phyloP scores from a whole-genome alignment of 495 filamentous ascomycete species.

The Aspergillus taichungensis region DNA sequence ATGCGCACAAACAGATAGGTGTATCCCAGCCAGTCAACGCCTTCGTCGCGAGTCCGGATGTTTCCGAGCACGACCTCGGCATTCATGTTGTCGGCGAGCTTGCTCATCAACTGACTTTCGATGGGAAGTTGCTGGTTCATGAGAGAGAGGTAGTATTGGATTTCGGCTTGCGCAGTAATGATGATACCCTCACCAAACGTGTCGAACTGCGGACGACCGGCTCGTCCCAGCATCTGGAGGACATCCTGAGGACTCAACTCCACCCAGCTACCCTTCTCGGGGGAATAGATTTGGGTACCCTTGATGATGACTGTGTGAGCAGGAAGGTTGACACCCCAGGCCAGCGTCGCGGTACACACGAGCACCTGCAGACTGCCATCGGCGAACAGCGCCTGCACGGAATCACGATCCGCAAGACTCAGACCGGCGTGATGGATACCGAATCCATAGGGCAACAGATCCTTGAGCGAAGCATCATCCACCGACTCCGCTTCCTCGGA shows the following conservation, averaged over 20 bases:
- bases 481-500: conserved; percentile 77
- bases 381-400: conserved; percentile 89
- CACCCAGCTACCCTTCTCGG: conserved; percentile 98
- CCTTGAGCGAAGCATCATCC: conserved; percentile 81
- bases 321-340: conserved; percentile 93
- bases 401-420: conserved; percentile 83
- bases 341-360: conserved; percentile 91
- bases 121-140: conserved; percentile 97
- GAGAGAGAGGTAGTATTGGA: conserved; percentile 93
- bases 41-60: conserved; percentile 86
- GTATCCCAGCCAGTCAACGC: conserved; percentile 97
- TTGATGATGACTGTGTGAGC: conserved; percentile 97
- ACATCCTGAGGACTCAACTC: conserved; percentile 97
- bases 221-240: conserved; percentile 96
- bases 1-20: conserved; percentile 98
- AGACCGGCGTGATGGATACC: conserved; percentile 98
- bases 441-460: conserved; percentile 90
- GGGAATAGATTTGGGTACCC: conserved; percentile 94
- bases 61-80: conserved; percentile 95
- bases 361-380: conserved; percentile 89
- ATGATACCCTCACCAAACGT: conserved; percentile 98
- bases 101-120: conserved; percentile 90
- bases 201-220: conserved; percentile 92
- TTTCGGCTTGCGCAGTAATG: conserved; percentile 88
- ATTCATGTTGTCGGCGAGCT: conserved; percentile 92